phyloP scores from a whole-genome alignment of 257 asterid genomes.

The Echium plantagineum region DNA sequence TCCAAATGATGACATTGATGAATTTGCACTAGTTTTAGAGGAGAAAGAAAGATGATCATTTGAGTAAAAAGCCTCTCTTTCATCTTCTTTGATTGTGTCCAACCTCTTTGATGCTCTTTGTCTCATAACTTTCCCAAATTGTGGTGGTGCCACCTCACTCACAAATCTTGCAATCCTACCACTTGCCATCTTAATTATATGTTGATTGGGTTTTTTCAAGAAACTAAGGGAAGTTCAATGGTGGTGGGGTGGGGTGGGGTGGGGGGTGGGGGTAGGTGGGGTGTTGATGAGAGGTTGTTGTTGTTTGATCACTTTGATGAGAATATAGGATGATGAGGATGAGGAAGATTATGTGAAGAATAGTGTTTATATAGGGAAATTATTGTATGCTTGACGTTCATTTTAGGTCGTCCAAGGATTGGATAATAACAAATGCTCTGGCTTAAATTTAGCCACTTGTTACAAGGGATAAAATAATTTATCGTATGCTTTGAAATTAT shows the following conservation, averaged over 20 bases:
- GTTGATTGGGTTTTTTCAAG: too few relatives aligned
- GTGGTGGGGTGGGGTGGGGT: too few relatives aligned
- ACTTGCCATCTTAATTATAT: constrained; percentile 32
- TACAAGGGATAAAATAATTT: neutral
- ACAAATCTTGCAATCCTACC: constrained; percentile 41
- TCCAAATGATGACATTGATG: too few relatives aligned
- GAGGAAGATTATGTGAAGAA: too few relatives aligned
- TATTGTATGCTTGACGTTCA: neutral
- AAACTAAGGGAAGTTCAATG: too few relatives aligned
- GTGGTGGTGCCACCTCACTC: constrained; percentile 56
- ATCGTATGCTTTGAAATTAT: too few relatives aligned
- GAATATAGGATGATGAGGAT: too few relatives aligned
- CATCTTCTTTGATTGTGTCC: constrained; percentile 67
- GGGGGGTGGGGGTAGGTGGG: too few relatives aligned
- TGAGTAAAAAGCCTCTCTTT: constrained; percentile 24
- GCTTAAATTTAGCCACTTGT: neutral
- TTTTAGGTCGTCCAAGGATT: too few relatives aligned
- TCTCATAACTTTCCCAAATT: constrained; percentile 37
- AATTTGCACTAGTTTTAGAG: neutral
- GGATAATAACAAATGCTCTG: neutral
- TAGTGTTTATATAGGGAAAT: neutral
- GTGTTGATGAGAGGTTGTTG: too few relatives aligned
- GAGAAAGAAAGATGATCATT: neutral
- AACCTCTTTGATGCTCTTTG: constrained; percentile 40
- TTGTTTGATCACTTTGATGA: too few relatives aligned